Percentiles rank a stretch among this genome's conserved stretches.
phyloP scores from a whole-genome alignment of 208 protist genomes.

The Trypanosoma platydactyli region DNA sequence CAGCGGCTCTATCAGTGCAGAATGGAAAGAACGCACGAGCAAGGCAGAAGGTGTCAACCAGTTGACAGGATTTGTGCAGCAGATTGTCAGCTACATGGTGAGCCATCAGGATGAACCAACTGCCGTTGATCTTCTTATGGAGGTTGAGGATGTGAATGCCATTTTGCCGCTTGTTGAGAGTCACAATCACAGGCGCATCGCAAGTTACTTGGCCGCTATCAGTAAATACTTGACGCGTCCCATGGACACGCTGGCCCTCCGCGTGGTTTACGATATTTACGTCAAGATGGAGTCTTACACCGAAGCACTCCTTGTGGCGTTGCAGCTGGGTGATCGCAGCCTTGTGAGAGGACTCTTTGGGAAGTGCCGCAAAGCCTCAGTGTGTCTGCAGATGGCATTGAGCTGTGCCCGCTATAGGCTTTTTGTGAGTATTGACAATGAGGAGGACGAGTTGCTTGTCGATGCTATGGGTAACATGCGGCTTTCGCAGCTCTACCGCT shows the following conservation, averaged over 20 bases:
- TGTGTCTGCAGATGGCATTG: constrained; percentile 93
- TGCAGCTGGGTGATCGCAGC: constrained; percentile 84
- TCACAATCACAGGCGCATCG: constrained; percentile 95
- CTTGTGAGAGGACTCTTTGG: constrained; percentile 82
- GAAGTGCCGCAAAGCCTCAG: constrained; percentile 56
- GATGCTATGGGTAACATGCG: constrained; percentile 95
- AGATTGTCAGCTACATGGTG: constrained; percentile 97
- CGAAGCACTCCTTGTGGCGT: constrained; percentile 89
- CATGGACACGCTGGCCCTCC: constrained; percentile 90
- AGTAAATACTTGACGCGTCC: constrained; percentile 96
- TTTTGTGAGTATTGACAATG: constrained; percentile 82
- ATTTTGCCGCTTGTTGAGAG: constrained; percentile 93
- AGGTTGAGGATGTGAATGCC: constrained; percentile 91
- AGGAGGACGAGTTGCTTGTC: constrained; percentile 87
- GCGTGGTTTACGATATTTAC: constrained; percentile 93
- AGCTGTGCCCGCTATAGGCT: constrained; percentile 90
- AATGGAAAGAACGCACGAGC: constrained; percentile 83
- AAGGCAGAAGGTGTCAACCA: constrained; percentile 70
- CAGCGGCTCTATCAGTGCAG: constrained; percentile 92
- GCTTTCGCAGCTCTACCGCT: constrained; percentile 94
- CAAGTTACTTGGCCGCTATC: constrained; percentile 93
- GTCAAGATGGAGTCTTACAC: constrained; percentile 87
- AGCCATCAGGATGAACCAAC: constrained; percentile 96
- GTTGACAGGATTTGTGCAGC: constrained; percentile 88
- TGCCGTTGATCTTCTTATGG: constrained; percentile 98